Percentiles rank a stretch among this genome's conserved stretches.
Conservation (phyloP, 108 stramenopile species). For the Aurantiochytrium sp. region DNA sequence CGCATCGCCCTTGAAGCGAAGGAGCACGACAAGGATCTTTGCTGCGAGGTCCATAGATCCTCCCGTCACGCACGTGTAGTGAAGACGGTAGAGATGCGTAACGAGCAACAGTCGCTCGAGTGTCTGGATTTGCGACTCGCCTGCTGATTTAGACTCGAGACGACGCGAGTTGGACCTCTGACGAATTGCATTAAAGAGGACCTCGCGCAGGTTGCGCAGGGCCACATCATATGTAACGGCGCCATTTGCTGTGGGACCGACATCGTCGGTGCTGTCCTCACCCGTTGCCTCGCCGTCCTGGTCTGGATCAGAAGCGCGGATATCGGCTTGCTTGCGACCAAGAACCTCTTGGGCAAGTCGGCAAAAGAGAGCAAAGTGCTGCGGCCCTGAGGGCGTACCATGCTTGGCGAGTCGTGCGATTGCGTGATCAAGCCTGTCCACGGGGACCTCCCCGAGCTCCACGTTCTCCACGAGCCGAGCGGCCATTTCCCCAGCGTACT, state of each 20-base stretch:
- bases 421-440: constrained; percentile 29
- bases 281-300: neutral
- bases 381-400: constrained; percentile 19
- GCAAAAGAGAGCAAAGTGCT: neutral
- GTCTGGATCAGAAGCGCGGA: neutral
- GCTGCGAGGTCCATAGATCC: constrained; percentile 40
- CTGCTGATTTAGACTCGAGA: neutral
- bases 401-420: constrained; percentile 23
- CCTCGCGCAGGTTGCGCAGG: constrained; percentile 34
- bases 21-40: constrained; percentile 40
- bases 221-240: neutral
- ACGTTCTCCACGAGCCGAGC: constrained; percentile 21
- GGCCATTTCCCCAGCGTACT: constrained; percentile 35
- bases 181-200: constrained; percentile 33
- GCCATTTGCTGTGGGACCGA: too few relatives aligned
- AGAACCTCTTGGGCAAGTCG: constrained; percentile 14
- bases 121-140: neutral
- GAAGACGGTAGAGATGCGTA: constrained; percentile 36
- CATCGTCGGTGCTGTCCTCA: too few relatives aligned
- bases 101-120: constrained; percentile 53
- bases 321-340: neutral
- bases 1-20: constrained; percentile 46
- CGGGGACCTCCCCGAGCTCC: neutral
- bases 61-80: neutral
- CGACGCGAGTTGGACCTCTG: neutral